Base-by-base conservation (phyloP, 73 alveolate species). In the Blepharisma japonicum region DNA sequence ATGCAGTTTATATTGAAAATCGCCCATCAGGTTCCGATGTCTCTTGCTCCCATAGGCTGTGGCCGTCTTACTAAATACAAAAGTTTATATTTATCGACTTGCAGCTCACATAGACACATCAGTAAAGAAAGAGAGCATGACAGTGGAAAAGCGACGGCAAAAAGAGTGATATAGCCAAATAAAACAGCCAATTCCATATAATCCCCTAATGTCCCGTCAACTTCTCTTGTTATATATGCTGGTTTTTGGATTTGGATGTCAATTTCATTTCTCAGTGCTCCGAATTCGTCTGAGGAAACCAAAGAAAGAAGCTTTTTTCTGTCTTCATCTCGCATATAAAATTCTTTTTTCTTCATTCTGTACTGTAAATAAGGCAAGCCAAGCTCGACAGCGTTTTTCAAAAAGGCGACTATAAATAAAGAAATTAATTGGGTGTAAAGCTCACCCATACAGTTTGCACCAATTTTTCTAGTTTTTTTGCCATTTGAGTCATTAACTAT, bases 131-230 rank as follows among this genome's bases (percentile, higher is more conserved):
- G 49, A 6, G 77, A 48, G 55, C 68, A 68, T 25, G 89, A 68
- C 7, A 82, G 72, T 8, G 92, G 92, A 55, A 80, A 85, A 49
- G 92, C 89, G 6, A 85, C 45, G 6, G 89, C 82, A 54, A 85
- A 85, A 3, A 85, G 54, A 56, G 81, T 68, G 7, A 85, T 46
- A 77, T 51, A 85, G 18, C 86, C 83, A 47, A 85, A 85, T 48
- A 81, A 46, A 32, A 85, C 66, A 9, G 76, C 71, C 42, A 85
- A 56, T 85, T 85, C 89, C 84, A 85, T 56, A 55, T 81, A 85
- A 45, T 82, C 86, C 2, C 78, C 81, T 6, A 85, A 80, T 45
- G 89, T 85, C 27, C 92, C 92, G 82, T 85, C 92, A 5, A 56
- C 61, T 81, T 81, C 92, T 45, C 68, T 61, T 7, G 38, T 39